These are phyloP conservation scores for Conticribra guillardii DNA, from an alignment of 108 stramenopile genomes.

Conservation along the genomic window DNA sequence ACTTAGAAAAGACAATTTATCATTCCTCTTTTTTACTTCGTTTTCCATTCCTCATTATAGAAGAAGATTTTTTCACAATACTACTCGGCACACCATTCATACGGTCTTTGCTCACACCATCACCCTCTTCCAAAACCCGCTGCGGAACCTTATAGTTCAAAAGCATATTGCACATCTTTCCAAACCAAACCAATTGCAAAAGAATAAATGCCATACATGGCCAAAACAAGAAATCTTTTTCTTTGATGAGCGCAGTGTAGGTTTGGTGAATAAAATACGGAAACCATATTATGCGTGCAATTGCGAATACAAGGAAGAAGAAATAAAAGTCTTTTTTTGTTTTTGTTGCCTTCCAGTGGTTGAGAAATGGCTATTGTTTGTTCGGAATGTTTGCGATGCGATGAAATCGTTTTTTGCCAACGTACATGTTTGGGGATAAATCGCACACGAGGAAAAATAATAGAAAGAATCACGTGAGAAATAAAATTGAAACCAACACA, in stretches of 20 bases:
- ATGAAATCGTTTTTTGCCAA: no score
- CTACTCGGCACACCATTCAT: no score
- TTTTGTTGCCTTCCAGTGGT: slow-evolving; percentile 45
- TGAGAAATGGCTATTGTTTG: slow-evolving; percentile 45
- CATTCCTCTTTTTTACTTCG: no score
- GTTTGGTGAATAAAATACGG: slow-evolving; percentile 40
- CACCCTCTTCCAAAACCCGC: slow-evolving; percentile 25
- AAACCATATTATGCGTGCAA: slow-evolving; percentile 44
- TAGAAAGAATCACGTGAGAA: no score
- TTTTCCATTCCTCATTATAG: no score
- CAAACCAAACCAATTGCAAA: slow-evolving; percentile 42
- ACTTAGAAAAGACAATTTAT: no score
- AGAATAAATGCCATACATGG: slow-evolving; percentile 30
- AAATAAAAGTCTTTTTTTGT: slow-evolving; percentile 18
- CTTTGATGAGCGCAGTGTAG: slow-evolving; percentile 15
- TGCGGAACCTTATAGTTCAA: slow-evolving; percentile 38
- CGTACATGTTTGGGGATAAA: no score
- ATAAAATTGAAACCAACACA: no score
- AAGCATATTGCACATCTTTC: slow-evolving; percentile 43
- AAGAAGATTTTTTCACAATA: no score
- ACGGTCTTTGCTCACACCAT: no score
- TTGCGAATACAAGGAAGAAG: slow-evolving; percentile 40
- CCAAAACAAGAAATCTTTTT: slow-evolving; percentile 34
- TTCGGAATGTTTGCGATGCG: no score
- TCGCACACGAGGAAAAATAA: no score